A percentile compares a stretch with the other conserved stretches of the same genome.
phyloP scores from a whole-genome alignment of 225 moss, liverwort and hornwort species.

The Sphagnum tenellum region DNA sequence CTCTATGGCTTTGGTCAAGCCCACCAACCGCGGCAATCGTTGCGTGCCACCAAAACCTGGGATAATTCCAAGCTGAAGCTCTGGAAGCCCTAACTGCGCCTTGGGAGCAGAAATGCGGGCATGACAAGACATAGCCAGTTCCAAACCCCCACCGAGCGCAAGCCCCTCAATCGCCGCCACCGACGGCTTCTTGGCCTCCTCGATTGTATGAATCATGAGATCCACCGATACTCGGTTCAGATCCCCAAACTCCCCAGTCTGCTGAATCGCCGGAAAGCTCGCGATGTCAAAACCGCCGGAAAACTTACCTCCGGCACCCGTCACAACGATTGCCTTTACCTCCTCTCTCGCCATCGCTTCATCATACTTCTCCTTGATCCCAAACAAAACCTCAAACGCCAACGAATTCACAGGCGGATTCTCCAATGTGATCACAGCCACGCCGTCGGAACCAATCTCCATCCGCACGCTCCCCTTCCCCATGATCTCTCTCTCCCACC shows the following conservation, averaged over 20 bases:
- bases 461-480: slow-evolving; percentile 49
- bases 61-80: slow-evolving; percentile 88
- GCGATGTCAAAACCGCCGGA: slow-evolving; percentile 98
- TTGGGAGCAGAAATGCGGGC: slow-evolving; percentile 89
- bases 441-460: slow-evolving; percentile 86
- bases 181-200: slow-evolving; percentile 90
- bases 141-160: slow-evolving; percentile 97
- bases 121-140: slow-evolving; percentile 94
- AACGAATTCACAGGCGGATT: slow-evolving; percentile 90
- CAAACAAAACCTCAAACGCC: slow-evolving; percentile 67
- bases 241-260: slow-evolving; percentile 30
- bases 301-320: slow-evolving; percentile 71
- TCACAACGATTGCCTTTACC: slow-evolving; percentile 91
- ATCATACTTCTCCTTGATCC: slow-evolving; percentile 69
- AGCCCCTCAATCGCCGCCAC: slow-evolving; percentile 95
- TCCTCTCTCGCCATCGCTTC: slow-evolving; percentile 74
- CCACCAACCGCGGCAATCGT: slow-evolving; percentile 92
- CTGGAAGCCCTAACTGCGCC: slow-evolving; percentile 92
- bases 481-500: slow-evolving; percentile 9
- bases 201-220: slow-evolving; percentile 79
- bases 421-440: slow-evolving; percentile 71
- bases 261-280: slow-evolving; percentile 57
- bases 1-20: slow-evolving; percentile 86
- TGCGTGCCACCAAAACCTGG: slow-evolving; percentile 99
- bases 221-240: slow-evolving; percentile 57